These are phyloP conservation scores for Trametes sanguinea DNA, from an alignment of 768 basidiomycete species.

Conservation along the genomic window DNA sequence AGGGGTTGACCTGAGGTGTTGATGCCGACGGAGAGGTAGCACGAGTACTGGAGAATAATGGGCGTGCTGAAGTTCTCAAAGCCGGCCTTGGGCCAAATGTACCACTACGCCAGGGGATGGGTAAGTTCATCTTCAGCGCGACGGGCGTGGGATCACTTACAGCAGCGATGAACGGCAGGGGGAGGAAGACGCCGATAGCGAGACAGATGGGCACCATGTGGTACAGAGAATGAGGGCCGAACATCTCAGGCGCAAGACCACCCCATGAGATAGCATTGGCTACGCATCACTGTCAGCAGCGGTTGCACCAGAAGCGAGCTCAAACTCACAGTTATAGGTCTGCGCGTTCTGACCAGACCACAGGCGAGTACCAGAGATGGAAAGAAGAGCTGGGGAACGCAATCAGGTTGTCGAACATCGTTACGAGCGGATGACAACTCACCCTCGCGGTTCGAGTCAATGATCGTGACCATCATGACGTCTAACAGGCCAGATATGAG, in stretches of 20 bases:
- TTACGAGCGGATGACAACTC: neutral
- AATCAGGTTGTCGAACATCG: neutral
- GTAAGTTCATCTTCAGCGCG: neutral
- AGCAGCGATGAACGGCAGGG: slow-evolving; percentile 52
- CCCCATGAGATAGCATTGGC: slow-evolving; percentile 56
- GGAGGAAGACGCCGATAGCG: slow-evolving; percentile 54
- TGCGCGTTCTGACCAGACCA: slow-evolving; percentile 55
- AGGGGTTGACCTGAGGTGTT: slow-evolving; percentile 52
- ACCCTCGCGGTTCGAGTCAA: slow-evolving; percentile 31
- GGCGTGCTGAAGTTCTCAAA: slow-evolving; percentile 54
- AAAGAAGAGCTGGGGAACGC: slow-evolving; percentile 42
- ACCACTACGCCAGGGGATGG: slow-evolving; percentile 32
- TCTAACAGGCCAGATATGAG: slow-evolving; percentile 12
- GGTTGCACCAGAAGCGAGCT: too few relatives aligned
- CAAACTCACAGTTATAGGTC: slow-evolving; percentile 47
- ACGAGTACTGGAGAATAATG: slow-evolving; percentile 40
- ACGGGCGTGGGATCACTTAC: slow-evolving; percentile 16
- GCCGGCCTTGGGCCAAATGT: slow-evolving; percentile 47
- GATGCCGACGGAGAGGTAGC: slow-evolving; percentile 56
- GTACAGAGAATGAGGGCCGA: slow-evolving; percentile 19
- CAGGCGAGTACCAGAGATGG: slow-evolving; percentile 53
- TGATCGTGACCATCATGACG: slow-evolving; percentile 34
- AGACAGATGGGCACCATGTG: slow-evolving; percentile 37
- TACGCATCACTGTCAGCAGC: neutral
- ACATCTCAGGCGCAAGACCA: slow-evolving; percentile 41